Conservation (phyloP, 2,329 filamentous ascomycete species). For the Karstenula rhodostoma region DNA sequence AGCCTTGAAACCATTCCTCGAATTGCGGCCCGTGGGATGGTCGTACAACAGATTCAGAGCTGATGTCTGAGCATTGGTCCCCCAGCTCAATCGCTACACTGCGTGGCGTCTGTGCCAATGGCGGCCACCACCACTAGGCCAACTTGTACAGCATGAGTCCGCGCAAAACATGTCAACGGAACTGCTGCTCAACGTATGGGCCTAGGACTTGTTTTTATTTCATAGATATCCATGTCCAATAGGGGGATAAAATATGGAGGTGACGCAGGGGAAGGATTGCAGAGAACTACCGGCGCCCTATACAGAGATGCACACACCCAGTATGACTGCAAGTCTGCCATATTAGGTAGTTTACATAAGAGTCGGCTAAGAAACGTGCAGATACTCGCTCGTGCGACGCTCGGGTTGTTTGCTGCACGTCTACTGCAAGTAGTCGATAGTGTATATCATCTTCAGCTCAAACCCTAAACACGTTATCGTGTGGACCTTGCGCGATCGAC, state of each 20-base stretch:
- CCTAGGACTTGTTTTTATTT: neutral
- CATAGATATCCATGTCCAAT: neutral
- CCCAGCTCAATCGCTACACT: no score
- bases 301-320: neutral
- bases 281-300: neutral
- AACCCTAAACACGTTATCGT: neutral
- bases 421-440: slow-evolving; percentile 7
- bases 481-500: slow-evolving; percentile 2
- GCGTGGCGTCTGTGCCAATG: no score
- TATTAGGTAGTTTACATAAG: neutral
- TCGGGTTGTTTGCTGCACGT: neutral
- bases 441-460: neutral
- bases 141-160: neutral
- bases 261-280: neutral
- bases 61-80: no score
- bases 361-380: neutral
- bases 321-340: neutral
- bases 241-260: no score
- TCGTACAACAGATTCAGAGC: no score
- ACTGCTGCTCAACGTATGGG: neutral
- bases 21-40: no score
- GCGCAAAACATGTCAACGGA: neutral
- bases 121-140: neutral
- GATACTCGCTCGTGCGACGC: neutral
- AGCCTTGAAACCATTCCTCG: no score